phyloP scores from a whole-genome alignment of 2,329 filamentous ascomycete species.

The Xylogone sp. region DNA sequence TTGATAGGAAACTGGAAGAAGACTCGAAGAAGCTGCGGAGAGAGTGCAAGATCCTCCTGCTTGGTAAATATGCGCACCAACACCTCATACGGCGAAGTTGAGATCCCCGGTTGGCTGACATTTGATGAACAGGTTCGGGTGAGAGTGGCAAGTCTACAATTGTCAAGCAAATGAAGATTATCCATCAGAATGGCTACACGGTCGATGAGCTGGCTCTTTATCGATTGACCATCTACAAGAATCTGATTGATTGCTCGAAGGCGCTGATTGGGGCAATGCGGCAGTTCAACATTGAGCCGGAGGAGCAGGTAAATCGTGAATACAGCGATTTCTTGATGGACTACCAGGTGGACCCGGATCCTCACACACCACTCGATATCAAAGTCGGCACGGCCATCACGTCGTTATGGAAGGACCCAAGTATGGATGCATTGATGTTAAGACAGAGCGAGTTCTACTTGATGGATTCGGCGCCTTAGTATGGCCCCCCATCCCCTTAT shows the following conservation, averaged over 20 bases:
- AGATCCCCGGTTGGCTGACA: conserved; percentile 13
- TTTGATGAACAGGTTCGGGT: conserved; percentile 69
- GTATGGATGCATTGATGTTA: conserved; percentile 78
- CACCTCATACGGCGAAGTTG: neutral
- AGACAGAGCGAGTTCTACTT: conserved; percentile 97
- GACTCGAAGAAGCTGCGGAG: conserved; percentile 87
- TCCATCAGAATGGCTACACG: conserved; percentile 96
- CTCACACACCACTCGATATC: conserved; percentile 76
- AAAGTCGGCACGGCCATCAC: conserved; percentile 80
- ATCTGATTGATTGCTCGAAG: conserved; percentile 94
- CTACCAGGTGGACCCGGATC: conserved; percentile 87
- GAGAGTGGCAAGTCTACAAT: conserved; percentile 99
- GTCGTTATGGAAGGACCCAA: conserved; percentile 86
- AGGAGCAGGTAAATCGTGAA: conserved; percentile 65
- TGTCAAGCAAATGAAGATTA: conserved; percentile 99
- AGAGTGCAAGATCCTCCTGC: conserved; percentile 97
- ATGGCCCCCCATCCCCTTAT: conserved; percentile 29
- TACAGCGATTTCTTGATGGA: conserved; percentile 78
- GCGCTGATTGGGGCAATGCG: conserved; percentile 87
- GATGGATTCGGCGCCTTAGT: conserved; percentile 99
- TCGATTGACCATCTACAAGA: conserved; percentile 96
- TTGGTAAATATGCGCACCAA: conserved; percentile 63
- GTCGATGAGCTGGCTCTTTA: conserved; percentile 92
- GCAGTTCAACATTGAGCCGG: conserved; percentile 82
- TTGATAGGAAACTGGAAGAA: conserved; percentile 90